Percentiles rank a stretch among this genome's conserved stretches.
Evolutionary conservation across 257 asterid genomes (phyloP).

Genomic region (Ballota nigra): DNA sequence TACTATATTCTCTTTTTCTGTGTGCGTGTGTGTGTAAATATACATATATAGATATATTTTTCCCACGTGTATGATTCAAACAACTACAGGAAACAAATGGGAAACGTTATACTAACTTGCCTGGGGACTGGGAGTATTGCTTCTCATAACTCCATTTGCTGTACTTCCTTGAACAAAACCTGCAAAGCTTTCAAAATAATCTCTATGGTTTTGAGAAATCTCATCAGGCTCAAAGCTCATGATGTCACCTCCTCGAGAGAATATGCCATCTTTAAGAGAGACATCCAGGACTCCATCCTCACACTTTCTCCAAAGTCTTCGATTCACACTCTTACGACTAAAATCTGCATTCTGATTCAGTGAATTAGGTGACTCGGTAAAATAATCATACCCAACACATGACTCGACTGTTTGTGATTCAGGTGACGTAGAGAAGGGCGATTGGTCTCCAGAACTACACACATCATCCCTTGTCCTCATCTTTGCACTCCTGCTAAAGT

Average conservation of each 20-base stretch:
- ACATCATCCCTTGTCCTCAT: conserved; percentile 33
- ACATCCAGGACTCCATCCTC: conserved; percentile 58
- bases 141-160: conserved; percentile 36
- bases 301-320: conserved; percentile 70
- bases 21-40: no score
- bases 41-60: no score
- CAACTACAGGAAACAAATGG: conserved; percentile 4
- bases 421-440: conserved; percentile 65
- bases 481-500: conserved; percentile 47
- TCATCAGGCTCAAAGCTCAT: conserved; percentile 43
- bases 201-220: conserved; percentile 36
- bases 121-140: conserved; percentile 80
- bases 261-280: conserved; percentile 86
- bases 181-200: conserved; percentile 42
- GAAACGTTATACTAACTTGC: conserved; percentile 49
- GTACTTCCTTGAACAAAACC: conserved; percentile 59
- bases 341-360: conserved; percentile 31
- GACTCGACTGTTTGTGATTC: conserved; percentile 80
- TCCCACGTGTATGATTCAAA: background rate
- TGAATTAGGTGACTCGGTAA: conserved; percentile 64
- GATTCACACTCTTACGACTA: conserved; percentile 61
- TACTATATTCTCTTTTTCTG: no score
- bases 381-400: conserved; percentile 47
- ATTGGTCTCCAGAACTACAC: conserved; percentile 46
- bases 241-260: conserved; percentile 43